Percentiles rank a stretch among this genome's conserved stretches.
These are phyloP conservation scores for Acaromyces ingoldii DNA, from an alignment of 1,284 basidiomycete genomes.

Conservation along the genomic window DNA sequence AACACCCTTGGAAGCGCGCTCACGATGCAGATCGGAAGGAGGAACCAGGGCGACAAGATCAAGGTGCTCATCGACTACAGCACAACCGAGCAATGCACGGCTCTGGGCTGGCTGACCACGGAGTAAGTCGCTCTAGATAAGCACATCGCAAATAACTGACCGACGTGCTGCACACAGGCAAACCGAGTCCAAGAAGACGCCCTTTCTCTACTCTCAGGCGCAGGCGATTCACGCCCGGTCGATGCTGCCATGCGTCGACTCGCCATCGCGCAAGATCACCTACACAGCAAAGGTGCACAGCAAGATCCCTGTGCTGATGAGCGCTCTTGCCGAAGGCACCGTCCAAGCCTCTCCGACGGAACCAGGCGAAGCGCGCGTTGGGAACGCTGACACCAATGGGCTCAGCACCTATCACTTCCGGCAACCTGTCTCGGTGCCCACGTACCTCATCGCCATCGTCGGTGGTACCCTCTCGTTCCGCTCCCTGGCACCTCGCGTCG, in stretches of 20 bases:
- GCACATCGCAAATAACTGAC: background rate
- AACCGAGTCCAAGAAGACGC: conserved; percentile 70
- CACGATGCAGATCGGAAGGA: conserved; percentile 47
- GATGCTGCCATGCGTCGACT: conserved; percentile 42
- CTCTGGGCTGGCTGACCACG: conserved; percentile 88
- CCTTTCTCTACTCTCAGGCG: conserved; percentile 89
- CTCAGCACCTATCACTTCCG: conserved; percentile 35
- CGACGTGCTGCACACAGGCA: conserved; percentile 59
- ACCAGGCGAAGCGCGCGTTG: background rate
- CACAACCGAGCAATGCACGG: conserved; percentile 72
- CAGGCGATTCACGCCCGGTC: conserved; percentile 60
- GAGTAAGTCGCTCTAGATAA: conserved; percentile 57
- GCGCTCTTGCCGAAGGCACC: conserved; percentile 36
- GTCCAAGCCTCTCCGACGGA: conserved; percentile 14
- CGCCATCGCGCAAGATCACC: conserved; percentile 47
- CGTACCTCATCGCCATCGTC: conserved; percentile 49
- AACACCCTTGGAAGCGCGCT: conserved; percentile 53
- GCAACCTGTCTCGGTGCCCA: conserved; percentile 45
- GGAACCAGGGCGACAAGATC: conserved; percentile 30
- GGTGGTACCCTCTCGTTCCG: conserved; percentile 46
- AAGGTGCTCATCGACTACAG: conserved; percentile 50
- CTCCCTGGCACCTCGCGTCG: conserved; percentile 41
- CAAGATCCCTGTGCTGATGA: conserved; percentile 47
- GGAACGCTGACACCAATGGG: background rate
- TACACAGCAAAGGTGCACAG: conserved; percentile 43